Conservation (phyloP, 108 stramenopile species). For the Skeletonema tropicum region DNA sequence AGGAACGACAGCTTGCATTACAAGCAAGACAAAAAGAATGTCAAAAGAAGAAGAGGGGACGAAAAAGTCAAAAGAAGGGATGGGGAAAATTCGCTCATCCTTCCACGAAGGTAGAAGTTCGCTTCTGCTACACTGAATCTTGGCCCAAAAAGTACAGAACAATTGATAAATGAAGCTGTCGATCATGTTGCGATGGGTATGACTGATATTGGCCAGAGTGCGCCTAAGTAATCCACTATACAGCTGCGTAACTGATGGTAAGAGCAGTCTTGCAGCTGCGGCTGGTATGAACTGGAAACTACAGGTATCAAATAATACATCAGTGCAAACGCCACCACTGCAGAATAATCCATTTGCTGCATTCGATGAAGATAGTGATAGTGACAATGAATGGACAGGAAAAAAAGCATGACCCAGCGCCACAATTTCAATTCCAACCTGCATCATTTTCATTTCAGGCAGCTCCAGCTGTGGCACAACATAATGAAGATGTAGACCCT, state of each 20-base stretch:
- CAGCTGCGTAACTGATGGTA: slow-evolving; percentile 1
- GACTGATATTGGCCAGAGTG: slow-evolving; percentile 38
- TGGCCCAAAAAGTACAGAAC: slow-evolving; percentile 40
- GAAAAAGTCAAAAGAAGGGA: slow-evolving; percentile 32
- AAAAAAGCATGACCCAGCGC: neutral
- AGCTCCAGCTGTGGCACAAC: neutral
- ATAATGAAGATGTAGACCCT: slow-evolving; percentile 36
- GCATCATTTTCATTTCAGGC: slow-evolving; percentile 42
- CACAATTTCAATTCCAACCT: slow-evolving; percentile 34
- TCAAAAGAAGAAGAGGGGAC: slow-evolving; percentile 15
- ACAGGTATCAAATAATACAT: slow-evolving; percentile 8
- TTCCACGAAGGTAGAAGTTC: slow-evolving; percentile 4
- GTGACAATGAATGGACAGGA: slow-evolving; percentile 32
- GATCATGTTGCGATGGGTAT: slow-evolving; percentile 39
- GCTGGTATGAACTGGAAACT: slow-evolving; percentile 37
- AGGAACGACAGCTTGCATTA: slow-evolving; percentile 41
- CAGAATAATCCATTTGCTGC: slow-evolving; percentile 46
- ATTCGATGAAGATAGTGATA: slow-evolving; percentile 44
- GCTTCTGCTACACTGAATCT: slow-evolving; percentile 42
- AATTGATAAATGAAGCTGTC: slow-evolving; percentile 46
- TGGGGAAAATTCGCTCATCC: slow-evolving; percentile 24
- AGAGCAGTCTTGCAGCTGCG: slow-evolving; percentile 42
- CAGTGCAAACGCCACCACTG: slow-evolving; percentile 7
- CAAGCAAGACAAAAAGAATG: slow-evolving; percentile 42
- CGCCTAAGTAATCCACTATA: neutral